Evolutionary conservation across 257 asterid species (phyloP), one percentile per base, ranked within the genome.

Genomic region (Capsicum baccatum): DNA sequence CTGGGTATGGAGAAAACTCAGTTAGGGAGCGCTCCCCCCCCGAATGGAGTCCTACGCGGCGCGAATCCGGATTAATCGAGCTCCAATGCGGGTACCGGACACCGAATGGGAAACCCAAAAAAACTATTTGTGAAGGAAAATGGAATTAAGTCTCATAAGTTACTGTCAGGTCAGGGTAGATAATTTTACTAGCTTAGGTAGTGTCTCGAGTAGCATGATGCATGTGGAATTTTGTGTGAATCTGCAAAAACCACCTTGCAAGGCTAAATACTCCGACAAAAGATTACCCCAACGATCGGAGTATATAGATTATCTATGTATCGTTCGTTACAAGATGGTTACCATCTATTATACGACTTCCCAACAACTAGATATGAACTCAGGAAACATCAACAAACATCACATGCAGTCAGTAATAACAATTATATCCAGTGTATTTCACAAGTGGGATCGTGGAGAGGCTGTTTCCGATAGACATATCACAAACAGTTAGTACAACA

Each of bases 101-200:
- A 26, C 26, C 26, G 26, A 26, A 26, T 26, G 26, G 1, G 0
- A 26, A 26, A 26, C 26, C 26, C 0, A 26, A 26, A 26, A 26
- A 26, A 76, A 76, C 26, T 76, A 76, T 76, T 76, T 76, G 26
- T 52, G 48, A 26, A 52, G 48, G 63, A 54, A 54, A 52, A 54
- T 7, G 81, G 81, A 14, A 52, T 33, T 14, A 19, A 50, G 12
- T 54, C 10, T 0, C 10, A 16, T 47, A 44, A 10, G 57, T 47
- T 48, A 19, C 6, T 74, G 15, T 11, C 14, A 54, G 15, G 57
- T 12, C 14, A 52, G 4, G 57, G 14, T 9, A 52, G 57, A 54
- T 54, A 54, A 54, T 5, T 54, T 13, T 2, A 54, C 55, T 50
- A 50, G 55, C 13, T 50, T 2, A 50, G 55, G 55, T 12, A 12